Base-by-base conservation (phyloP, 306 rosid species). In the Lathyrus tuberosus region DNA sequence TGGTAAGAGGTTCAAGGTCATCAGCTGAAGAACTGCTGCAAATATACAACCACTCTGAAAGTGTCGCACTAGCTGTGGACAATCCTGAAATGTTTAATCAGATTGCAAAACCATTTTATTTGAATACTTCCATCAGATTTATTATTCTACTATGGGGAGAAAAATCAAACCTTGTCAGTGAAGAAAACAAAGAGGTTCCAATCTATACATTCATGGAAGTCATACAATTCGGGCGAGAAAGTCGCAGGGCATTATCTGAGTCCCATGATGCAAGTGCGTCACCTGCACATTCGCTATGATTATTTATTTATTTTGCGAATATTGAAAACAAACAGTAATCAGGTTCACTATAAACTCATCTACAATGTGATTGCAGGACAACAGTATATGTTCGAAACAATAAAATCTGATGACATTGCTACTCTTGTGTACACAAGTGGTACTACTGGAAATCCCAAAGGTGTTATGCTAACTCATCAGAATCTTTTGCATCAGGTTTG, bases 401-500 rank as follows among this genome's bases (percentile, higher is more conserved):
- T 94, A 16, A 73, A 76, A 80, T 68, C 81, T 68, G 86, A 90
- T 75, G 97, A 94, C 77, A 68, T 88, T 42, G 98, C 98, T 76
- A 86, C 98, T 38, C 88, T 94, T 68, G 70, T 90, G 15, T 94
- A 94, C 83, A 90, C 98, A 52, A 94, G 98, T 79, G 97, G 97
- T 76, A 88, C 98, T 71, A 88, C 98, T 10, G 98, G 97, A 68
- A 90, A 90, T 76, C 95, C 98, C 0, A 90, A 90, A 77, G 98
- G 96, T 47, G 98, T 94, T 82, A 85, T 87, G 95, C 92, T 94
- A 62, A 87, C 97, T 10, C 98, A 94, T 77, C 81, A 49, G 70
- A 94, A 94, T 84, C 86, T 94, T 81, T 73, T 94, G 80, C 98
- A 94, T 79, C 98, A 94, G 97, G 98, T 90, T 76, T 70, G 83